Base-by-base conservation (phyloP, 2,329 filamentous ascomycete species). In the Elsinoe perseae region DNA sequence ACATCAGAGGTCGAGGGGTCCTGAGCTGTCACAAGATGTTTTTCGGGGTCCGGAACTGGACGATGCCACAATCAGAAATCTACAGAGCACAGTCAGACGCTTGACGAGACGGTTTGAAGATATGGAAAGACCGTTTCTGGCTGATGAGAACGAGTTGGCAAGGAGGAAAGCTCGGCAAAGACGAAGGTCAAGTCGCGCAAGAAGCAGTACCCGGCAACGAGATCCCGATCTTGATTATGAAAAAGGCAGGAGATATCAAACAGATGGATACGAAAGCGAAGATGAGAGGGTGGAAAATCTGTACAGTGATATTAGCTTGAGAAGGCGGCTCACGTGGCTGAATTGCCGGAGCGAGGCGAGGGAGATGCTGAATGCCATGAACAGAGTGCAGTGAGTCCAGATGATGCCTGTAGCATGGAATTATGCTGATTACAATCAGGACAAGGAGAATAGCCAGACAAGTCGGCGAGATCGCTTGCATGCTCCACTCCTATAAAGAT, bases 121-220 rank as follows among this genome's bases (percentile, higher is more conserved):
- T 1, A 57, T 75, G 4, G 72, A 75, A 61, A 57, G 62, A 48
- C 68, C 70, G 0, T 75, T 75, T 46, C 59, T 75, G 5, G 54
- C 54, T 5, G 14, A 54, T 10, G 61, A 62, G 40, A 50, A 56
- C 1, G 65, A 65, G 3, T 54, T 61, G 25, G 59, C 60, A 14
- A 64, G 64, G 1, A 66, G 68, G 27, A 57, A 52, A 3, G 62
- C 57, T 2, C 56, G 56, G 23, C 59, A 61, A 27, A 58, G 62
- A 43, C 57, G 62, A 2, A 50, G 62, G 34, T 58, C 59, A 18
- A 56, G 61, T 9, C 50, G 60, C 43, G 44, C 63, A 21, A 58
- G 60, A 9, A 61, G 38, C 60, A 65, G 9, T 63, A 66, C n/a
- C 64, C 44, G 44, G 8, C 23, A 7, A 18, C 3, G 23, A 18